Evolutionary conservation across 169 alveolate genomes (phyloP), one percentile per base, ranked within the genome.

Genomic region (Toxoplasma gondii): DNA sequence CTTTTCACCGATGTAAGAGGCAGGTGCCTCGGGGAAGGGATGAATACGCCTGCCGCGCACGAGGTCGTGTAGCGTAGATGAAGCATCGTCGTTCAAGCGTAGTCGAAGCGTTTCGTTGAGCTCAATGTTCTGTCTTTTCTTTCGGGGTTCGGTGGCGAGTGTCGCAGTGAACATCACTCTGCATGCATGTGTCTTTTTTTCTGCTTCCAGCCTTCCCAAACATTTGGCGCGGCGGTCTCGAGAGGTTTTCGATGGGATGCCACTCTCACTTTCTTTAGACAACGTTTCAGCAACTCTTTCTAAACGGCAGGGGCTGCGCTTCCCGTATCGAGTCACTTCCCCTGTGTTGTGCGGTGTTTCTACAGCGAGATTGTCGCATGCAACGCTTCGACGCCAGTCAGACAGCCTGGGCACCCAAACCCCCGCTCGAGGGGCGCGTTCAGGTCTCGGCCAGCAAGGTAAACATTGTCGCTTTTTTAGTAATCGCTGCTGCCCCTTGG

Each of bases 331-430:
- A 24, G 2, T 7, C 49, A 16, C 4, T 53, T 19, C 31, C 74
- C 43, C 31, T 44, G 27, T 44, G n/a, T 34, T 86, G 43, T 9
- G 5, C 67, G 2, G 49, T 53, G 80, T 45, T 34, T 44, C 22
- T 29, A 88, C 93, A 93, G 95, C 93, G 95, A n/a, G 95, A 93
- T 81, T 93, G 95, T 83, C 95, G 95, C 91, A 93, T 93, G 95
- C 95, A 93, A 74, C 90, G 95, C 64, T 93, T 93, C 53, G 95
- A 93, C n/a, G 49, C 90, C 27, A 88, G 34, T 9, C 90, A 93
- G 69, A 86, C 64, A 45, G 74, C 34, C 29, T 93, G 95, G 95
- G 78, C 93, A 16, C 95, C 95, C 22, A 93, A 93, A 82, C 95
- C 95, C 0, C 95, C 95, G 27, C 93, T 93, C 31, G 95, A 93